Conservation (phyloP, 2,329 filamentous ascomycete genomes). For the Fusarium sp. region DNA sequence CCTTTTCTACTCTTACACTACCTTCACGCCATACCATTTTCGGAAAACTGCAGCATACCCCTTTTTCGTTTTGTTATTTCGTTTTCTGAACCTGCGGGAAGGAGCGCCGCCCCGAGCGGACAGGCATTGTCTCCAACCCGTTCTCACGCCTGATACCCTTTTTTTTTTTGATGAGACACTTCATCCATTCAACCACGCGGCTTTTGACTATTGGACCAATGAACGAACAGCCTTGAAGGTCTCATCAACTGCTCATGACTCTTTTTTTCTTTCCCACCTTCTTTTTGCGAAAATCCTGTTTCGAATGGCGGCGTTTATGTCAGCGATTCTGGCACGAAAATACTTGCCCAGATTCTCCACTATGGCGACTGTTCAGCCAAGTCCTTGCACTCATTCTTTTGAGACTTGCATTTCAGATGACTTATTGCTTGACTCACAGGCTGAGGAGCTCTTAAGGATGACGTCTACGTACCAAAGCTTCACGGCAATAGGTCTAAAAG, state of each 20-base stretch:
- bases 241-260: conserved; percentile 32
- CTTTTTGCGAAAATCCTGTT: conserved; percentile 29
- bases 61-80: conserved; percentile 43
- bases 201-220: conserved; percentile 25
- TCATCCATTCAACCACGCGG: conserved; percentile 18
- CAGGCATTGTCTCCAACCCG: conserved; percentile 22
- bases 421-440: conserved; percentile 12
- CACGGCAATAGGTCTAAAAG: neutral
- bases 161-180: conserved; percentile 26
- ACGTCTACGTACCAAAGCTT: conserved; percentile 5
- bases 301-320: conserved; percentile 37
- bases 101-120: conserved; percentile 16
- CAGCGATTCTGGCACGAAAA: conserved; percentile 36
- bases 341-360: conserved; percentile 14
- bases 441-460: conserved; percentile 8
- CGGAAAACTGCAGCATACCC: conserved; percentile 53
- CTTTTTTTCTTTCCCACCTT: conserved; percentile 16
- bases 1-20: conserved; percentile 37
- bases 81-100: conserved; percentile 34
- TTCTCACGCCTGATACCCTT: conserved; percentile 39
- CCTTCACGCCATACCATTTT: conserved; percentile 41
- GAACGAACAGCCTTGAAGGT: conserved; percentile 25
- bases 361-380: conserved; percentile 13
- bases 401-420: conserved; percentile 10
- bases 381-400: conserved; percentile 22